Percentiles rank a stretch among this genome's conserved stretches.
Evolutionary conservation across 805 yeast species (phyloP).

Genomic region (Barnettozyma botsteinii): DNA sequence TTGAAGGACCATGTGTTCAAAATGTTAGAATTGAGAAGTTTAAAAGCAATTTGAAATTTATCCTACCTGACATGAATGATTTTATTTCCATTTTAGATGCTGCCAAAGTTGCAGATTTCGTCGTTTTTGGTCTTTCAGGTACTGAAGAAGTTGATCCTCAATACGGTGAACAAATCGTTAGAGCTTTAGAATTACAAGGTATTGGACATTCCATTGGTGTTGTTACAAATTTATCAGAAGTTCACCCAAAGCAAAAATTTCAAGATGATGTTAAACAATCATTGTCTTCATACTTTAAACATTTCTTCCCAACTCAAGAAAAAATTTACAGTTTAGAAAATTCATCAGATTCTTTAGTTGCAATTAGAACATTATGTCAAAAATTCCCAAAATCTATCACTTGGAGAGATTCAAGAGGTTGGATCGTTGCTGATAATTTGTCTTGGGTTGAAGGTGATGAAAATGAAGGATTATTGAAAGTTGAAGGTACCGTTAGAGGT

Average conservation of each 20-base stretch:
- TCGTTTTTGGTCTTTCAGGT: conserved; percentile 86
- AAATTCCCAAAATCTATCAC: conserved; percentile 76
- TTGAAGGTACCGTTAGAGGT: conserved; percentile 87
- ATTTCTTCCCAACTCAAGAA: conserved; percentile 78
- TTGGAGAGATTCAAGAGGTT: conserved; percentile 95
- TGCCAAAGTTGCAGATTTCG: conserved; percentile 84
- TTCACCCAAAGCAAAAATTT: conserved; percentile 67
- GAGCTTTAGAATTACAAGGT: conserved; percentile 91
- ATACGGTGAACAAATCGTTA: conserved; percentile 82
- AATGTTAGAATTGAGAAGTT: conserved; percentile 55
- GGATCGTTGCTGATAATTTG: conserved; percentile 68
- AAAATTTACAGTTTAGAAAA: conserved; percentile 67
- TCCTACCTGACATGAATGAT: conserved; percentile 66
- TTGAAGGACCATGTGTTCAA: conserved; percentile 43
- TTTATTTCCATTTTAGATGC: conserved; percentile 74
- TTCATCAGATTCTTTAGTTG: conserved; percentile 63
- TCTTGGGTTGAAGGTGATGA: conserved; percentile 31
- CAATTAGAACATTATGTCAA: conserved; percentile 74
- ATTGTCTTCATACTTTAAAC: conserved; percentile 57
- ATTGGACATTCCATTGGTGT: conserved; percentile 77
- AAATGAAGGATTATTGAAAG: conserved; percentile 40
- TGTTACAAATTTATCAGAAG: conserved; percentile 62
- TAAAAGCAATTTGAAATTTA: conserved; percentile 63
- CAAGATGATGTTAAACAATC: conserved; percentile 67
- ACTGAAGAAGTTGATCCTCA: conserved; percentile 70